A percentile compares a stretch with the other conserved stretches of the same genome.
phyloP scores from a whole-genome alignment of 495 filamentous ascomycete genomes.

The Recurvomyces mirabilis region DNA sequence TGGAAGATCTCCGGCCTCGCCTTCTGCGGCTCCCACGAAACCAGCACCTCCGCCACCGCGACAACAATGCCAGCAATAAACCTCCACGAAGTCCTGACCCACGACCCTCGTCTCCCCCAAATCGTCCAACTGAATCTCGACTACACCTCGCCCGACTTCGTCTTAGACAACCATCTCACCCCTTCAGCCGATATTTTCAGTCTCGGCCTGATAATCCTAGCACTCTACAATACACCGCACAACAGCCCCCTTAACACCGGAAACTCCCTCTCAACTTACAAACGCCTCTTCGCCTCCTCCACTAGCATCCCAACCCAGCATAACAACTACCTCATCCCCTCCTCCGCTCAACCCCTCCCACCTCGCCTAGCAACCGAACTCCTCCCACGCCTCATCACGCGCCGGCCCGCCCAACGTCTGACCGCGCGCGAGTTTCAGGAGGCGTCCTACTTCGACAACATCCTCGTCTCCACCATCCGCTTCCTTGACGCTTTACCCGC shows the following conservation, averaged over 20 bases:
- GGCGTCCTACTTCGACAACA: constrained; percentile 90
- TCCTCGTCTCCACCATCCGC: constrained; percentile 86
- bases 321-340: constrained; percentile 63
- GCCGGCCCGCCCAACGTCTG: constrained; percentile 73
- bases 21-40: constrained; percentile 72
- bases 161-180: constrained; percentile 74
- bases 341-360: constrained; percentile 65
- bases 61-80: constrained; percentile 63
- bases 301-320: constrained; percentile 60
- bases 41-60: constrained; percentile 53
- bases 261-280: constrained; percentile 67
- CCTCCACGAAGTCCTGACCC: constrained; percentile 70
- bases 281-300: constrained; percentile 63
- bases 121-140: constrained; percentile 84
- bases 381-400: constrained; percentile 71
- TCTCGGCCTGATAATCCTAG: constrained; percentile 73
- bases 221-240: constrained; percentile 89
- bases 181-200: constrained; percentile 82
- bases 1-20: constrained; percentile 93
- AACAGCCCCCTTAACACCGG: constrained; percentile 71
- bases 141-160: constrained; percentile 88
- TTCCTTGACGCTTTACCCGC: constrained; percentile 83
- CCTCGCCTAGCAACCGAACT: constrained; percentile 63
- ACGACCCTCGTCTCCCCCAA: constrained; percentile 71
- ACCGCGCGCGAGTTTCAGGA: constrained; percentile 88